These are phyloP conservation scores for Candida sp. DNA, from an alignment of 1,139 yeast genomes.

Conservation along the genomic window DNA sequence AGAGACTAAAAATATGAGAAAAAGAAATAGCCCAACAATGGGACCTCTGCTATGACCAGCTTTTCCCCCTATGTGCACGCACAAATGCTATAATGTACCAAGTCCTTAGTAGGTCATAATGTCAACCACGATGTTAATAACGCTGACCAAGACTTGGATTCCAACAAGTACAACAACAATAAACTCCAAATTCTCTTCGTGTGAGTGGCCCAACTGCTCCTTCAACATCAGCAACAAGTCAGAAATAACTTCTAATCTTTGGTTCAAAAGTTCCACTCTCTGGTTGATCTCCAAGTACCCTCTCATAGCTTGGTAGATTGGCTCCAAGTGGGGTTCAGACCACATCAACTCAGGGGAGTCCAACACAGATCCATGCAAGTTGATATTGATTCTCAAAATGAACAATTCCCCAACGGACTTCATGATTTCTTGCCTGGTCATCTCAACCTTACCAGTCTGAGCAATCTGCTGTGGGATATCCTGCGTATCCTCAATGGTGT, in stretches of 20 bases:
- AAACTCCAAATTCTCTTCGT: slow-evolving; percentile 88
- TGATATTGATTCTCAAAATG: slow-evolving; percentile 87
- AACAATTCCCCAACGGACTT: slow-evolving; percentile 95
- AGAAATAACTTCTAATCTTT: slow-evolving; percentile 89
- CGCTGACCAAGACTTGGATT: slow-evolving; percentile 80
- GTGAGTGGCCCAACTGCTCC: slow-evolving; percentile 94
- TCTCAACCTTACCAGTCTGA: slow-evolving; percentile 89
- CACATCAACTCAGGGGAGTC: slow-evolving; percentile 99
- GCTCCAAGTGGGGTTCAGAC: slow-evolving; percentile 98
- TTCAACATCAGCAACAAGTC: slow-evolving; percentile 95
- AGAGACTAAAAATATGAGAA: too few species aligned
- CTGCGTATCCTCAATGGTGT: slow-evolving; percentile 95
- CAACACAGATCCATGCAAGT: slow-evolving; percentile 91
- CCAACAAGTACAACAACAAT: slow-evolving; percentile 94
- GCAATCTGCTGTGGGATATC: slow-evolving; percentile 98
- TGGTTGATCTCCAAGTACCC: slow-evolving; percentile 95
- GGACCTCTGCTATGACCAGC: too few species aligned
- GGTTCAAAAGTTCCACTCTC: slow-evolving; percentile 86
- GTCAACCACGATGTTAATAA: slow-evolving; percentile 64
- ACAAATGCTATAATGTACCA: too few species aligned
- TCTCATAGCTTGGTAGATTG: slow-evolving; percentile 95
- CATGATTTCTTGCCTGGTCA: slow-evolving; percentile 95
- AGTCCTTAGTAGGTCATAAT: slow-evolving; percentile 34
- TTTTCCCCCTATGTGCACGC: too few species aligned
- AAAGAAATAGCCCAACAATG: too few species aligned